A percentile compares a stretch with the other conserved stretches of the same genome.
Conservation (phyloP, 1,284 basidiomycete genomes). For the Gymnopus androsaceus region DNA sequence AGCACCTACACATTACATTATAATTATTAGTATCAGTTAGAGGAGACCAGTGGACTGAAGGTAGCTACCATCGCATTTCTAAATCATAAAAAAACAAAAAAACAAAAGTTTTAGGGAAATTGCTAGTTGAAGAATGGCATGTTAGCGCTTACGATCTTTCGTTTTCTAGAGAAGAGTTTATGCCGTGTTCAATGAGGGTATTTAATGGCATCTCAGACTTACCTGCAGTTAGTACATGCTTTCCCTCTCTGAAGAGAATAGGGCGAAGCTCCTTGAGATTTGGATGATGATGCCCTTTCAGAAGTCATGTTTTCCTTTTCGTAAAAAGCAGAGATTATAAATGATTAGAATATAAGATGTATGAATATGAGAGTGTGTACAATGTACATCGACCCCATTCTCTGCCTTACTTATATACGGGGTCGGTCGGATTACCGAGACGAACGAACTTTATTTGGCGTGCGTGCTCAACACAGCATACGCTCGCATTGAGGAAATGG, state of each 20-base stretch:
- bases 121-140: not conserved
- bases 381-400: not conserved
- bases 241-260: constrained; percentile 10
- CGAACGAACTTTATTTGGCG: too few relatives aligned
- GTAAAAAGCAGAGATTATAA: not conserved
- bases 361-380: not conserved
- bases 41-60: constrained; percentile 34
- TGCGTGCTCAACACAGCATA: too few relatives aligned
- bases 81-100: not conserved
- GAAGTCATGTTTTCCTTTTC: constrained; percentile 6
- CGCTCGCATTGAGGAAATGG: too few relatives aligned
- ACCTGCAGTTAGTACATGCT: constrained; percentile 17
- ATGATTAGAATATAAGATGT: not conserved
- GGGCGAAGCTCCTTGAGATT: not conserved
- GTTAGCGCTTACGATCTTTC: constrained; percentile 33
- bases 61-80: constrained; percentile 48
- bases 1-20: too few relatives aligned
- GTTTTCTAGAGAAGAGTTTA: constrained; percentile 26
- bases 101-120: not conserved
- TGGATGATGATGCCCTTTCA: not conserved
- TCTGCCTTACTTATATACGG: too few relatives aligned
- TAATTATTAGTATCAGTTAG: too few relatives aligned
- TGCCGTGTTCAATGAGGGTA: not conserved
- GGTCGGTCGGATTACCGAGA: too few relatives aligned
- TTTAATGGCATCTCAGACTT: not conserved